Evolutionary conservation across 306 rosid species (phyloP), one percentile per base, ranked within the genome.

Genomic region (Mimosa pudica): DNA sequence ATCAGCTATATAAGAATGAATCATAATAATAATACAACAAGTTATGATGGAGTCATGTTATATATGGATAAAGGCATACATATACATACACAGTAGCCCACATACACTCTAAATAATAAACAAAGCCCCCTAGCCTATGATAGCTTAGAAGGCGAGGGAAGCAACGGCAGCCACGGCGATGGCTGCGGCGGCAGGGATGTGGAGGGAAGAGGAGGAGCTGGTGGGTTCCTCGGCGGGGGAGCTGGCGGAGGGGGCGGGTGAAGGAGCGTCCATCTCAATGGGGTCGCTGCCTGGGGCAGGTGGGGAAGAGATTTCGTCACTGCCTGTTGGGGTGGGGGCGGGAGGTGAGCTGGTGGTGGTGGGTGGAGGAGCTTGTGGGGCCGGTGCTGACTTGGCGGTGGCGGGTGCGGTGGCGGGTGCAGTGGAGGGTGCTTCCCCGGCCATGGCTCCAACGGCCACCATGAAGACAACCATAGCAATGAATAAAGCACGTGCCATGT

Each of bases 271-370:
- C 68, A 62, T 62, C 38, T 8, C 76, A 17, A 69, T 20, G 77
- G 60, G 51, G 9, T 82, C 85, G 77, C 86, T 82, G 1, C 60
- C 84, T 0, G 83, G 94, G 52, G 94, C 83, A 0, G 97, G 93
- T 32, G 98, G 89, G 30, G 94, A 62, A 9, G 93, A 84, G 74
- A 67, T 33, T 0, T 36, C 80, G 0, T 70, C 87, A 0, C 24
- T 84, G 12, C 14, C 65, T 2, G 54, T 30, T 1, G 74, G 67
- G 4, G 93, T 86, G 2, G 87, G 48, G 4, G 90, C 63, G 12
- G 86, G 7, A 1, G 87, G 84, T 18, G 81, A 38, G 47, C 5
- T 12, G n/a, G 87, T 1, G 10, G 36, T 18, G 33, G 36, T 18
- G 8, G 20, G 32, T 0, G 54, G 11, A 8, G 54, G 24, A 41